A percentile compares a stretch with the other conserved stretches of the same genome.
Conservation (phyloP, 179 eudicot genomes). For the Beta macrorhiza region DNA sequence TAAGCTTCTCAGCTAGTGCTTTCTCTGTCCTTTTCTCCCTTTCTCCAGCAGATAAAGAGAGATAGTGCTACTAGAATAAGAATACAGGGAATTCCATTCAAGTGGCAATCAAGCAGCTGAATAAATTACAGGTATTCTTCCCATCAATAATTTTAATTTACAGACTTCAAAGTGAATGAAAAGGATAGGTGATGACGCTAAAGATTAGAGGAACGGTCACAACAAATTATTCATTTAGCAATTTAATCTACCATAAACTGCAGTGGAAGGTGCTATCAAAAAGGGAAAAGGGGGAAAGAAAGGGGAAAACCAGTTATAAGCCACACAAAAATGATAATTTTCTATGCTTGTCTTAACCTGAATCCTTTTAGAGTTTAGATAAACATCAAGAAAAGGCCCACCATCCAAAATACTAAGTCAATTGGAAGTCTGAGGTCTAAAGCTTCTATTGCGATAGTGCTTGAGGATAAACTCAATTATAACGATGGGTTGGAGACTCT, state of each 20-base stretch:
- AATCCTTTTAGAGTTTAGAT: too few species aligned
- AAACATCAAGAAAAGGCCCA: background rate
- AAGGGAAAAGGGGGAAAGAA: too few species aligned
- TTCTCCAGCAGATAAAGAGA: background rate
- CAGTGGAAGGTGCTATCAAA: background rate
- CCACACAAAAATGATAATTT: background rate
- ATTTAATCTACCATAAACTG: background rate
- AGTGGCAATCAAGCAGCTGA: background rate
- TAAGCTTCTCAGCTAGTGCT: background rate
- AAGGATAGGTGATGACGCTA: background rate
- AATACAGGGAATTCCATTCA: background rate
- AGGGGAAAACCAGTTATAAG: too few species aligned
- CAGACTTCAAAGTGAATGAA: background rate
- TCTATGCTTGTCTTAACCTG: background rate
- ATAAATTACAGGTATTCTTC: too few species aligned
- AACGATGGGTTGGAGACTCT: background rate
- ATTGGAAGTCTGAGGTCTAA: background rate
- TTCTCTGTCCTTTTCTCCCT: constrained; percentile 1
- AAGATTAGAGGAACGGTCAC: background rate
- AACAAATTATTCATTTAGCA: background rate
- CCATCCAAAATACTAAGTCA: background rate
- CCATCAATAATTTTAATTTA: background rate
- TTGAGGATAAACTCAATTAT: background rate
- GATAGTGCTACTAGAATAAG: background rate
- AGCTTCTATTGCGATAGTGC: background rate